Conservation (phyloP, 2,329 filamentous ascomycete species). For the Colletotrichum scovillei region DNA sequence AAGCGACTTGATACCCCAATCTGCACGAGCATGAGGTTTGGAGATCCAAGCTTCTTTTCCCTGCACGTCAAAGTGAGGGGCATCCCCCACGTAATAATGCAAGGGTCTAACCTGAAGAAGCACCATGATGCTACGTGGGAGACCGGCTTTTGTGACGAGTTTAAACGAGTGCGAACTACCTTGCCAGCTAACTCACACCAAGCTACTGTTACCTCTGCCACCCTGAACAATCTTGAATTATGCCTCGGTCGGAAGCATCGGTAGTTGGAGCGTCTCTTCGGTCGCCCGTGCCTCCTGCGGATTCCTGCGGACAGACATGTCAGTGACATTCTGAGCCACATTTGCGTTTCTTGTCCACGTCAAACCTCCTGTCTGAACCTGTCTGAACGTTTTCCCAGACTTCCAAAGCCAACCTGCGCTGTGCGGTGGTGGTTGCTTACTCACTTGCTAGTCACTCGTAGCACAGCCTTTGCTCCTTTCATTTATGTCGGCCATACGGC, state of each 20-base stretch:
- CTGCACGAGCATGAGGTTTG: conserved; percentile 1
- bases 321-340: conserved; percentile 3
- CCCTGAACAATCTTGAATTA: neutral
- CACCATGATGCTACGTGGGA: neutral
- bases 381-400: neutral
- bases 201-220: neutral
- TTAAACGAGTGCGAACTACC: conserved; percentile 28
- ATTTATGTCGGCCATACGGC: neutral
- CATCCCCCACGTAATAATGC: neutral
- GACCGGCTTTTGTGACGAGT: neutral
- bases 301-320: conserved; percentile 17
- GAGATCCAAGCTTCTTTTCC: neutral
- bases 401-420: neutral
- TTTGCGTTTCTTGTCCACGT: neutral
- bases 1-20: conserved; percentile 1
- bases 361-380: conserved; percentile 1
- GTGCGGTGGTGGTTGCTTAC: neutral
- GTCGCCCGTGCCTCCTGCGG: neutral
- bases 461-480: neutral
- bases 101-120: neutral
- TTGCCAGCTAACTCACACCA: neutral
- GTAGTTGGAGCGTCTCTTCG: neutral
- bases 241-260: conserved; percentile 21
- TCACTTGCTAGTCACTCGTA: neutral
- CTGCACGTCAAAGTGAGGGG: conserved; percentile 12